Evolutionary conservation across 306 rosid species (phyloP).

Genomic region (Trifolium repens): DNA sequence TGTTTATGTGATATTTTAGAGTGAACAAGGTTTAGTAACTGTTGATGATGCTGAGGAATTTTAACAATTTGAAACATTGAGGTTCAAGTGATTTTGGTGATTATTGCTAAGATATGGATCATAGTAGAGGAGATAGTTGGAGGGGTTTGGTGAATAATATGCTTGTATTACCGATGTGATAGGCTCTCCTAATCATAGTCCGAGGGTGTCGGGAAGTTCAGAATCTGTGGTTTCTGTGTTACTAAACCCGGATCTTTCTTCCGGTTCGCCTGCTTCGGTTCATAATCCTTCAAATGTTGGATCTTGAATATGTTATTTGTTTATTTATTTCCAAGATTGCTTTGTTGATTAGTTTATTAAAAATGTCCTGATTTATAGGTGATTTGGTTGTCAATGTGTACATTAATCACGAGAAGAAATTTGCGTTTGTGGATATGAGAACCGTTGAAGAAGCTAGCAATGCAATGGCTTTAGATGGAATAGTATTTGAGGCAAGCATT

Average conservation of each 20-base stretch:
- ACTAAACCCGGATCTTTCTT: conserved; percentile 83
- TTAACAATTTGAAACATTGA: conserved; percentile 32
- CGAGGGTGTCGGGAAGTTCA: conserved; percentile 85
- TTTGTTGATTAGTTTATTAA: conserved; percentile 38
- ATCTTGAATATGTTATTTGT: not conserved
- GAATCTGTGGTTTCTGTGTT: conserved; percentile 93
- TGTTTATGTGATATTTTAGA: conserved; percentile 32
- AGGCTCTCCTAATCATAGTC: conserved; percentile 70
- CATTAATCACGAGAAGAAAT: conserved; percentile 87
- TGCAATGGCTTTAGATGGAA: conserved; percentile 92
- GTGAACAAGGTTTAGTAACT: conserved; percentile 28
- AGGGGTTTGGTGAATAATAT: conserved; percentile 78
- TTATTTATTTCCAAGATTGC: too few species aligned
- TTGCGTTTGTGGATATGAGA: conserved; percentile 93
- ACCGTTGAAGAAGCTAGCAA: conserved; percentile 91
- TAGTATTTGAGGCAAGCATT: conserved; percentile 71
- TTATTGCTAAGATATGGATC: conserved; percentile 53
- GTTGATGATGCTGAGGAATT: conserved; percentile 41
- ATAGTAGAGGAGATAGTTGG: conserved; percentile 71
- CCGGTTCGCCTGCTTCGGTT: conserved; percentile 87
- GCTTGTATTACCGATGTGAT: conserved; percentile 82
- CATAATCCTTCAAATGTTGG: conserved; percentile 67
- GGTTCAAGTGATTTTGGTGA: conserved; percentile 32
- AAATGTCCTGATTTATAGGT: conserved; percentile 55
- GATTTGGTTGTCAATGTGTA: conserved; percentile 86